Evolutionary conservation across 257 asterid species (phyloP).

Genomic region (Cynanchum wilfordii): DNA sequence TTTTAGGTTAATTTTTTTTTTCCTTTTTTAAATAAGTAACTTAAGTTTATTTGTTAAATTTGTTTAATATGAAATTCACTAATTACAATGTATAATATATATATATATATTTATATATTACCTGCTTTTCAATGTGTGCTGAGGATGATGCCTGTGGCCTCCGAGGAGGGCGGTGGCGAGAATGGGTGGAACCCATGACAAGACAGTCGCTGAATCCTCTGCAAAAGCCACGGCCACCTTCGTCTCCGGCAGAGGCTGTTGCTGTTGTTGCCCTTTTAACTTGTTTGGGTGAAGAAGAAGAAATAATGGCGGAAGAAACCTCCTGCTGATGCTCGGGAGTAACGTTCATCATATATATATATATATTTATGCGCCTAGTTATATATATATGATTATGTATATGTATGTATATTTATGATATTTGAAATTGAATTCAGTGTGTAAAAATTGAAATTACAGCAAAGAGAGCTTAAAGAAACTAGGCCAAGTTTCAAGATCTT

Average conservation of each 20-base stretch:
- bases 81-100: too few species aligned
- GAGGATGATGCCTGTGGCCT: too few species aligned
- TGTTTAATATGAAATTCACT: too few species aligned
- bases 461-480: neutral
- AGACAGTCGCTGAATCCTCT: conserved; percentile 42
- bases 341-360: too few species aligned
- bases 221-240: conserved; percentile 30
- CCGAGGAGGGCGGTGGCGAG: conserved; percentile 9
- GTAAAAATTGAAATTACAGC: neutral
- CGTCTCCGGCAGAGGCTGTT: neutral
- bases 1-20: too few species aligned
- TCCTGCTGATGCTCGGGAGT: neutral
- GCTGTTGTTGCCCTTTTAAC: conserved; percentile 17
- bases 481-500: neutral
- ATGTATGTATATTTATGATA: neutral
- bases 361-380: neutral
- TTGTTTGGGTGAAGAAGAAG: conserved; percentile 8
- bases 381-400: too few species aligned
- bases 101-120: neutral
- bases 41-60: too few species aligned
- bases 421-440: neutral
- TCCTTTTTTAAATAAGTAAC: too few species aligned
- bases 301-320: neutral
- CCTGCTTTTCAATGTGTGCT: conserved; percentile 18
- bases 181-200: conserved; percentile 40